Conservation (phyloP, 176 grass and related monocot species). For the Areca catechu region DNA sequence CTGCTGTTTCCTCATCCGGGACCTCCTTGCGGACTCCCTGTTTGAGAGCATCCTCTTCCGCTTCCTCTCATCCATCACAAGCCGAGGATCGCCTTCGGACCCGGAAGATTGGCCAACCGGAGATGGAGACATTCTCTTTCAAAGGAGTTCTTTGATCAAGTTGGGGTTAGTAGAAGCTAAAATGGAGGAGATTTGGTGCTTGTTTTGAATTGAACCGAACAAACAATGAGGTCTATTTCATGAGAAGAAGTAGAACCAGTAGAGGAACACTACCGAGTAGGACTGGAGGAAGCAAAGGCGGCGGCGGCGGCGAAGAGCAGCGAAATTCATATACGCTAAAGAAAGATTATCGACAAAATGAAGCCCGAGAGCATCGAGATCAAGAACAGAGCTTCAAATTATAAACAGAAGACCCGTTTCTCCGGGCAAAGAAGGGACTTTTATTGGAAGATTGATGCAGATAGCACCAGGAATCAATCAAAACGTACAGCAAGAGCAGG, state of each 20-base stretch:
- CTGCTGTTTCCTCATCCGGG: slow-evolving; percentile 62
- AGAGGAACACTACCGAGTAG: slow-evolving; percentile 79
- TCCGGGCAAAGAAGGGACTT: not conserved
- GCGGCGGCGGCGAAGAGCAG: slow-evolving; percentile 36
- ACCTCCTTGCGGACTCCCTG: slow-evolving; percentile 62
- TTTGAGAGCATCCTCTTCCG: slow-evolving; percentile 76
- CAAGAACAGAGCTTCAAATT: too few relatives aligned
- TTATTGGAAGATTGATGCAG: not conserved
- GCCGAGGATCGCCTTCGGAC: slow-evolving; percentile 29
- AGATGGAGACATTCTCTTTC: slow-evolving; percentile 4
- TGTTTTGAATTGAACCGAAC: not conserved
- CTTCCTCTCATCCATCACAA: slow-evolving; percentile 44
- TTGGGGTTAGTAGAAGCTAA: not conserved
- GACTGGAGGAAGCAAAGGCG: slow-evolving; percentile 80
- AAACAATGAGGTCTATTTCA: slow-evolving; percentile 20
- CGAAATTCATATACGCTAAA: slow-evolving; percentile 44
- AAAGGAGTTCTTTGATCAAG: not conserved
- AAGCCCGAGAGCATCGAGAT: slow-evolving; percentile 1
- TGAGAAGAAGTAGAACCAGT: slow-evolving; percentile 91
- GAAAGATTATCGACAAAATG: not conserved
- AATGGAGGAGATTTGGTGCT: not conserved
- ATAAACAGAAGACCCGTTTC: too few relatives aligned
- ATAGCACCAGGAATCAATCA: too few relatives aligned
- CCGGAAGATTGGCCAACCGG: slow-evolving; percentile 13
- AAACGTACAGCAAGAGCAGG: too few relatives aligned